These are phyloP conservation scores for Allium cepa DNA, from an alignment of 106 monocot genomes.

Conservation along the genomic window DNA sequence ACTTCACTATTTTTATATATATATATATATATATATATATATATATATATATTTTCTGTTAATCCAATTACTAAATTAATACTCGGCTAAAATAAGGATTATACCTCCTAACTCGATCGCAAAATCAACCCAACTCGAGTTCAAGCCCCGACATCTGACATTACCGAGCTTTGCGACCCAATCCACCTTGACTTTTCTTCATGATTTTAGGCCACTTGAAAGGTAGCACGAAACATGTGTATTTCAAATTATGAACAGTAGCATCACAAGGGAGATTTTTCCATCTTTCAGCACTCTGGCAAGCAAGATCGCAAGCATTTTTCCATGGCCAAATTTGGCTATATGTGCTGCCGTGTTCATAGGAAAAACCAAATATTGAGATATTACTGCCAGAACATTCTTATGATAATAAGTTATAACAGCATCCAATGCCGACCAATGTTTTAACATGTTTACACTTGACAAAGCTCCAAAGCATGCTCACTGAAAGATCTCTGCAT, in stretches of 20 bases:
- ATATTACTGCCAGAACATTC: conserved; percentile 16
- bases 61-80: too few relatives aligned
- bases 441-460: conserved; percentile 76
- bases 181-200: too few relatives aligned
- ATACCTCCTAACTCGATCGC: too few relatives aligned
- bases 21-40: too few relatives aligned
- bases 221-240: conserved; percentile 85
- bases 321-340: conserved; percentile 40
- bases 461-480: conserved; percentile 91
- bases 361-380: conserved; percentile 51
- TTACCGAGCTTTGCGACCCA: too few relatives aligned
- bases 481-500: conserved; percentile 94
- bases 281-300: conserved; percentile 99
- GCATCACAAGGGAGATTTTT: conserved; percentile 55
- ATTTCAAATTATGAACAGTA: conserved; percentile 80
- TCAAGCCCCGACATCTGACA: too few relatives aligned
- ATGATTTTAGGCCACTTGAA: too few relatives aligned
- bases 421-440: conserved; percentile 76
- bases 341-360: conserved; percentile 62
- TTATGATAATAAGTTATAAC: conserved; percentile 87
- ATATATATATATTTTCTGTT: too few relatives aligned
- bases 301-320: conserved; percentile 91
- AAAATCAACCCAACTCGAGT: too few relatives aligned
- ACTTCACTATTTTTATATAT: too few relatives aligned
- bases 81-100: too few relatives aligned